Evolutionary conservation across 2,329 filamentous ascomycete species (phyloP).

Genomic region (Trichoderma breve): DNA sequence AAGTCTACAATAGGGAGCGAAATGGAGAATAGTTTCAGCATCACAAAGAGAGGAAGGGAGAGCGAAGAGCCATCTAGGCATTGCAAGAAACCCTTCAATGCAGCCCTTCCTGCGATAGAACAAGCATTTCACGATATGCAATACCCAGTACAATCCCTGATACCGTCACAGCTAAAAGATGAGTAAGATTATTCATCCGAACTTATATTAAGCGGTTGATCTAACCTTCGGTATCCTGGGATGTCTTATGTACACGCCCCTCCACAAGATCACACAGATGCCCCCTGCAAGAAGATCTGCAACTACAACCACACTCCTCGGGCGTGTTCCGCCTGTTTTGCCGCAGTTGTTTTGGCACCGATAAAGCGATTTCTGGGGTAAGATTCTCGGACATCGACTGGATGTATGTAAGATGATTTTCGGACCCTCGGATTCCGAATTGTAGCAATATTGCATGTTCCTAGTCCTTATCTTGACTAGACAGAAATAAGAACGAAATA

Average conservation of each 20-base stretch:
- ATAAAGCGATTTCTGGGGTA: background rate
- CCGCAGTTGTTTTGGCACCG: background rate
- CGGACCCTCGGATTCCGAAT: background rate
- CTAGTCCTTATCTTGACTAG: background rate
- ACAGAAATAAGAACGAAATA: background rate
- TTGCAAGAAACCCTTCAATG: background rate
- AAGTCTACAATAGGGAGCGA: background rate
- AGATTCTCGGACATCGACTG: background rate
- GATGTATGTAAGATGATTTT: background rate
- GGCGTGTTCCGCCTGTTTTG: background rate
- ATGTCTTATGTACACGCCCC: background rate
- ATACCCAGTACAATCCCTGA: background rate
- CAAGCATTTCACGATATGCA: background rate
- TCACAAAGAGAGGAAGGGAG: background rate
- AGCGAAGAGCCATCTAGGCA: background rate
- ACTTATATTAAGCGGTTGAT: background rate
- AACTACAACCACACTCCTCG: background rate
- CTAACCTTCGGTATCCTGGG: background rate
- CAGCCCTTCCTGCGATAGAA: background rate
- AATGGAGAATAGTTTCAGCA: background rate
- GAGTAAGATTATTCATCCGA: background rate
- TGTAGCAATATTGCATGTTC: background rate
- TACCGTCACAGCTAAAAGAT: background rate
- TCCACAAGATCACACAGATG: background rate
- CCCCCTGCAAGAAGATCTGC: background rate